Conservation (phyloP, 2,329 filamentous ascomycete genomes). For the Elsinoe batatas region DNA sequence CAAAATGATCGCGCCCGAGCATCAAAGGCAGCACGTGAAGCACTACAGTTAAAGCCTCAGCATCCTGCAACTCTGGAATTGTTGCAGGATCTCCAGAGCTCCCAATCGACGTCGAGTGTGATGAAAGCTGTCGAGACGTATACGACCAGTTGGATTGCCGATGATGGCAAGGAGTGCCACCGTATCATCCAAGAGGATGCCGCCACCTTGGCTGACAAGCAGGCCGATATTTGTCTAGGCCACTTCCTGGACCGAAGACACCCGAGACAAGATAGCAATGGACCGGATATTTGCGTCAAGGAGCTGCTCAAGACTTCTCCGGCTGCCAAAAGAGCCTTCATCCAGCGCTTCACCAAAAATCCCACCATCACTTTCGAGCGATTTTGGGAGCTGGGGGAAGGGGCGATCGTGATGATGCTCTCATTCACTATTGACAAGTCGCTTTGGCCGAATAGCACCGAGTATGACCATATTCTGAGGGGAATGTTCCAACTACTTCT, state of each 20-base stretch:
- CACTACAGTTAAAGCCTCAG: constrained; percentile 4
- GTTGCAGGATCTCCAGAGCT: constrained; percentile 20
- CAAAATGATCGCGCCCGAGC: constrained; percentile 7
- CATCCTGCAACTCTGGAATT: constrained; percentile 28
- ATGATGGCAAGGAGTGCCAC: constrained; percentile 1
- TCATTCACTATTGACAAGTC: constrained; percentile 33
- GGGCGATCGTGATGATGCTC: constrained; percentile 35
- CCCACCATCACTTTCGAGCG: constrained; percentile 36
- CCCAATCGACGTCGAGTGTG: background rate
- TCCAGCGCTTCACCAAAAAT: constrained; percentile 27
- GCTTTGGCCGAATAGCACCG: constrained; percentile 29
- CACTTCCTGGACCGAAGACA: background rate
- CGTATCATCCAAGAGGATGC: background rate
- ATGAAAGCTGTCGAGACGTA: background rate
- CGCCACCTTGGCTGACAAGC: background rate
- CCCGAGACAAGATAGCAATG: background rate
- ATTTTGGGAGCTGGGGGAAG: constrained; percentile 37
- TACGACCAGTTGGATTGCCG: background rate
- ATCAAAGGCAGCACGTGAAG: constrained; percentile 2
- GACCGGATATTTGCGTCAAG: background rate
- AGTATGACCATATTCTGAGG: constrained; percentile 37
- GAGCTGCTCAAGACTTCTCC: constrained; percentile 20
- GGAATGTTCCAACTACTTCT: constrained; percentile 69
- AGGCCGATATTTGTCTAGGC: background rate
- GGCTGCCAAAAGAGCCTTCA: constrained; percentile 33